Base-by-base conservation (phyloP, 768 basidiomycete genomes). In the Gymnopilus junonius region DNA sequence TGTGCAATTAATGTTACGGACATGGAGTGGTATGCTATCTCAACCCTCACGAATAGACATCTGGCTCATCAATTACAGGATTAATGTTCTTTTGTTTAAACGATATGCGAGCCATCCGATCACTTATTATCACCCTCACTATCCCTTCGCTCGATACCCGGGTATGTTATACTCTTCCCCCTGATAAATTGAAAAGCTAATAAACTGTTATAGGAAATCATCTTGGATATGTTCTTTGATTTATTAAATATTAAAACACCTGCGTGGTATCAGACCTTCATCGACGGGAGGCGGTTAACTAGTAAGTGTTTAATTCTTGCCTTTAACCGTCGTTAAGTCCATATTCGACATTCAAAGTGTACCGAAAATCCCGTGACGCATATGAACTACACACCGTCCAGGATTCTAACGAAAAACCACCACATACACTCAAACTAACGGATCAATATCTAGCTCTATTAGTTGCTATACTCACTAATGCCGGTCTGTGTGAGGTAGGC, bases 171-270 rank as follows among this genome's bases (percentile, higher is more conserved):
- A 45, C 59, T 11, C 48, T 35, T 31, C 11, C 2, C 0, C n/a
- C 11, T 15, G 31, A 17, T 21, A n/a, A 32, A n/a, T 35, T 20
- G 32, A 8, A 3, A 39, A 29, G 10, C 10, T 43, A 23, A 14
- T 1, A 10, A n/a, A 32, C 34, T 1, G 31, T 50, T 17, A 37
- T 68, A 97, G 96, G 97, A 98, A 80, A 87, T 95, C 31, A 82
- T 98, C 35, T 80, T 99, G 56, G 94, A 99, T 68, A 91, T 97
- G 86, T 92, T 99, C 69, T 98, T 98, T 69, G 92, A 94, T 64
- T 82, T 96, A 17, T 79, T 99, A 20, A 93, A 95, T 59, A 96
- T 99, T 76, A 93, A 93, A 73, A 85, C 92, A 0, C 93, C 95
- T 1, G 91, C 91, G 46, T 98, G 96, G 95, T 93, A 94, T 72